Percentiles rank a stretch among this genome's conserved stretches.
Evolutionary conservation across 2,329 filamentous ascomycete genomes (phyloP).

Genomic region (Berkeleyomyces rouxiae): DNA sequence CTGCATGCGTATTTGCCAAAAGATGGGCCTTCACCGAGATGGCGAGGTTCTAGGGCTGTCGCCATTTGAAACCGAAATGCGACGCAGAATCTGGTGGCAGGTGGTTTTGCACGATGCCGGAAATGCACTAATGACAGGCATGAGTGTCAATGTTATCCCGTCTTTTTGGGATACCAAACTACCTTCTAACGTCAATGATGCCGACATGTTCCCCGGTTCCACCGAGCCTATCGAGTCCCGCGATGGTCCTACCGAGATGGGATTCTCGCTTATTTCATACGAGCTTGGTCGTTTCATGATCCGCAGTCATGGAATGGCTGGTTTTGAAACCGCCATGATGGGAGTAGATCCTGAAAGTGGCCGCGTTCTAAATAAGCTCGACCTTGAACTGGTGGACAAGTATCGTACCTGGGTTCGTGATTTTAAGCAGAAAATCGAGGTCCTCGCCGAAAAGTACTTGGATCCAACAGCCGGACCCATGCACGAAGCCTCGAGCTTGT

Average conservation of each 20-base stretch:
- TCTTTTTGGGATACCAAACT: slow-evolving; percentile 39
- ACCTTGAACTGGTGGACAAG: slow-evolving; percentile 23
- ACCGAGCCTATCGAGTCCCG: slow-evolving; percentile 33
- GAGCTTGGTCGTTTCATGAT: slow-evolving; percentile 34
- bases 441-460: slow-evolving; percentile 32
- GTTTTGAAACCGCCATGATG: slow-evolving; percentile 34
- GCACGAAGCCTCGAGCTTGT: slow-evolving; percentile 32
- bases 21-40: slow-evolving; percentile 50
- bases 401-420: slow-evolving; percentile 27
- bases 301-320: slow-evolving; percentile 25
- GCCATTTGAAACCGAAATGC: slow-evolving; percentile 50
- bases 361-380: slow-evolving; percentile 13
- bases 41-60: slow-evolving; percentile 37
- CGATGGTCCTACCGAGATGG: slow-evolving; percentile 45
- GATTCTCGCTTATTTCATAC: slow-evolving; percentile 35
- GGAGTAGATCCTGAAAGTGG: slow-evolving; percentile 24
- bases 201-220: slow-evolving; percentile 37
- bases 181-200: slow-evolving; percentile 42
- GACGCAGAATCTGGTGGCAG: slow-evolving; percentile 51
- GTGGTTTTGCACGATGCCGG: slow-evolving; percentile 41
- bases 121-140: slow-evolving; percentile 39
- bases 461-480: slow-evolving; percentile 35
- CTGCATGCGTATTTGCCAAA: slow-evolving; percentile 46
- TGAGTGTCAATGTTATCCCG: slow-evolving; percentile 35
- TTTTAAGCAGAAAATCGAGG: slow-evolving; percentile 27